Conservation (phyloP, 176 grass and related monocot genomes). For the Miscanthus lutarioriparius region DNA sequence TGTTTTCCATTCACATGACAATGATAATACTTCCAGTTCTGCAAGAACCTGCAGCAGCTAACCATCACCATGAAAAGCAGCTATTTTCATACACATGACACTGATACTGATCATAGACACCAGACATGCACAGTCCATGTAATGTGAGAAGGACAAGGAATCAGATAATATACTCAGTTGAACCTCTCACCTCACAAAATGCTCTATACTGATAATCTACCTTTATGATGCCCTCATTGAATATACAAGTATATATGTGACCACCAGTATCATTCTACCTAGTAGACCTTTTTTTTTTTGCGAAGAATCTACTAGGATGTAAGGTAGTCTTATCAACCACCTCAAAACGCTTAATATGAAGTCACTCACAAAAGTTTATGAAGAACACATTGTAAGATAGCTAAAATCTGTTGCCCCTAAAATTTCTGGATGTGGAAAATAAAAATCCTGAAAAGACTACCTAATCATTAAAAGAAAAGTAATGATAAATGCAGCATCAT, state of each 20-base stretch:
- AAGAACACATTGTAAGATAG: not conserved
- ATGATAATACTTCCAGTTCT: no score
- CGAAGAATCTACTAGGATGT: not conserved
- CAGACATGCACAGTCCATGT: not conserved
- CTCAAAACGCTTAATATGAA: conserved; percentile 6
- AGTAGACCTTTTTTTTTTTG: not conserved
- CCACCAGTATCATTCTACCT: not conserved
- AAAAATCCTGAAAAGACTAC: not conserved
- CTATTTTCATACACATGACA: not conserved
- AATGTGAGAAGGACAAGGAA: not conserved
- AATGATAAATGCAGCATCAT: not conserved
- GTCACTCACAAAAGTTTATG: not conserved
- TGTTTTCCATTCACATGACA: no score
- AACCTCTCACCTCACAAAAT: not conserved
- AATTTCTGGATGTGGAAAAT: not conserved
- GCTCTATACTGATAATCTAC: not conserved
- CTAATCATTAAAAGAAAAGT: not conserved
- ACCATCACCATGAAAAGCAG: not conserved
- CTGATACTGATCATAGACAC: not conserved
- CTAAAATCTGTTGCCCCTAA: not conserved
- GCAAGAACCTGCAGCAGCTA: not conserved
- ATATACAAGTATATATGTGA: not conserved
- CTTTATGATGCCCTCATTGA: not conserved
- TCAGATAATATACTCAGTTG: not conserved
- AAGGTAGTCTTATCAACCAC: not conserved